Evolutionary conservation across 176 grass and related monocot species (phyloP).

Genomic region (Avena eriantha): DNA sequence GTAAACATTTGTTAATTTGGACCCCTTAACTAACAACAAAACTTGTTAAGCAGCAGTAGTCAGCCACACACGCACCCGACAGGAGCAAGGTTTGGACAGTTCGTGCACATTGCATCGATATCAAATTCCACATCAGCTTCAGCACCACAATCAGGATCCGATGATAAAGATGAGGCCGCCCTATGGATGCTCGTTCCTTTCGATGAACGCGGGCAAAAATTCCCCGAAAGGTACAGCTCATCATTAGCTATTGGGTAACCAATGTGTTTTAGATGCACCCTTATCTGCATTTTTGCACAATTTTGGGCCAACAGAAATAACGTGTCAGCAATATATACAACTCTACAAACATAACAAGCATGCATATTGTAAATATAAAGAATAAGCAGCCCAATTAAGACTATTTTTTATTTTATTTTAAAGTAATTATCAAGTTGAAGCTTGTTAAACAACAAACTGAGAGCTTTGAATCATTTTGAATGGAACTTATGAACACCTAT

Average conservation of each 20-base stretch:
- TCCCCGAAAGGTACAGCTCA: slow-evolving; percentile 68
- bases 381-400: neutral
- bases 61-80: slow-evolving; percentile 58
- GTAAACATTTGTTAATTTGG: neutral
- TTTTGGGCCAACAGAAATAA: neutral
- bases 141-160: slow-evolving; percentile 9
- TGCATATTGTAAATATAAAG: neutral
- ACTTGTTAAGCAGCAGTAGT: slow-evolving; percentile 24
- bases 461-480: neutral
- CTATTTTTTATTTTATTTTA: neutral
- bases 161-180: slow-evolving; percentile 29
- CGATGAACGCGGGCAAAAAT: slow-evolving; percentile 60
- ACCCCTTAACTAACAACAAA: neutral
- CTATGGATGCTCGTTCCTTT: slow-evolving; percentile 50
- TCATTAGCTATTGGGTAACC: slow-evolving; percentile 97
- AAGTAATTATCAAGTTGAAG: neutral
- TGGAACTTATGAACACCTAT: neutral
- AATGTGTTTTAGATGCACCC: slow-evolving; percentile 88
- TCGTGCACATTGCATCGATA: slow-evolving; percentile 85
- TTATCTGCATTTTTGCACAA: slow-evolving; percentile 64
- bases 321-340: slow-evolving; percentile 18
- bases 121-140: slow-evolving; percentile 45
- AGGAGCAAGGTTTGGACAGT: slow-evolving; percentile 89
- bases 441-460: neutral
- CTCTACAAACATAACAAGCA: slow-evolving; percentile 2